phyloP scores from a whole-genome alignment of 2,329 filamentous ascomycete species.

The Aspergillus ibericus region DNA sequence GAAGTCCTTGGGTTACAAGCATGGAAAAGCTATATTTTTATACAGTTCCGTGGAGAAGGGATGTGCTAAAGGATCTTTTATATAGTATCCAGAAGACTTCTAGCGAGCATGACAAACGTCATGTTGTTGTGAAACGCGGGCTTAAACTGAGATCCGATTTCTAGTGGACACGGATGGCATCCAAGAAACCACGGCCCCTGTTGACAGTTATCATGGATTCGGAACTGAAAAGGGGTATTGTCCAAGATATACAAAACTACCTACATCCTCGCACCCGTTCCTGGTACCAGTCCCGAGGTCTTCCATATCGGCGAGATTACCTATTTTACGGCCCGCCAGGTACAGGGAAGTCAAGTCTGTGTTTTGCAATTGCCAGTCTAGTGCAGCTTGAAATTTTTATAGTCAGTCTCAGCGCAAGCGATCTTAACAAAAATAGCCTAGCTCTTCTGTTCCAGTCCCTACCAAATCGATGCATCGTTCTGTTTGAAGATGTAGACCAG shows the following conservation, averaged over 20 bases:
- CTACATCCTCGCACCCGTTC: slow-evolving; percentile 63
- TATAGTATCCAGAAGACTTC: slow-evolving; percentile 33
- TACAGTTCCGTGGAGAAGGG: slow-evolving; percentile 38
- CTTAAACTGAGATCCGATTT: slow-evolving; percentile 38
- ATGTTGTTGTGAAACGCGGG: slow-evolving; percentile 41
- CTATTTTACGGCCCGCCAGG: slow-evolving; percentile 14
- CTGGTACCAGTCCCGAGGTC: slow-evolving; percentile 75
- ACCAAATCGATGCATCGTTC: slow-evolving; percentile 63
- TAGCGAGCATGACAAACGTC: neutral
- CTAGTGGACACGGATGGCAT: slow-evolving; percentile 52
- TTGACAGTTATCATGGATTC: slow-evolving; percentile 72
- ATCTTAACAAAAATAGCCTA: slow-evolving; percentile 63
- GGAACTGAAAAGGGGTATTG: slow-evolving; percentile 63
- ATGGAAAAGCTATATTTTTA: slow-evolving; percentile 11
- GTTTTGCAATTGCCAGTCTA: slow-evolving; percentile 51
- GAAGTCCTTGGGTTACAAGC: slow-evolving; percentile 2
- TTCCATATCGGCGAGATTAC: slow-evolving; percentile 75
- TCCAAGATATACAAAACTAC: slow-evolving; percentile 76
- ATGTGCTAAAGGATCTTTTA: slow-evolving; percentile 51
- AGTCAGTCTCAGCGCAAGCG: slow-evolving; percentile 58
- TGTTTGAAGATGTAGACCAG: slow-evolving; percentile 67
- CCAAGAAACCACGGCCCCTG: slow-evolving; percentile 58
- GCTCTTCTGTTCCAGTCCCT: slow-evolving; percentile 60
- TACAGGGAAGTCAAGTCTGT: slow-evolving; percentile 17
- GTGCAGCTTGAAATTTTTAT: slow-evolving; percentile 68